Conservation (phyloP, 2,329 filamentous ascomycete genomes). For the Zymoseptoria brevis region DNA sequence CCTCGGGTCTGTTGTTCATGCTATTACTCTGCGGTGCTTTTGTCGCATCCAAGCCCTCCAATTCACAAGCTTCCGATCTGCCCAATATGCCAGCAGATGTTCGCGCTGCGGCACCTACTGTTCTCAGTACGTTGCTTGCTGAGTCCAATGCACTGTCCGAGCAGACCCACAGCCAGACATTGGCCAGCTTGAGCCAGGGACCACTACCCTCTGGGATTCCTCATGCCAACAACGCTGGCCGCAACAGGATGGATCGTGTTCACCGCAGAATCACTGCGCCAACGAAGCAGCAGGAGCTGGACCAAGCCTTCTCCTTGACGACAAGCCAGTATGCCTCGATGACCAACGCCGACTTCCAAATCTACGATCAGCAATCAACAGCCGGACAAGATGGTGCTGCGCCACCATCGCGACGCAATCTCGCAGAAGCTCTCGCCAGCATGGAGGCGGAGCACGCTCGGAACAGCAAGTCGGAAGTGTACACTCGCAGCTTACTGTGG, state of each 20-base stretch:
- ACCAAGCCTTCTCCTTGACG: conserved; percentile 80
- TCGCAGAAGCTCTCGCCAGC: conserved; percentile 70
- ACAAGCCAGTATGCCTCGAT: conserved; percentile 83
- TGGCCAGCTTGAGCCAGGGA: conserved; percentile 13
- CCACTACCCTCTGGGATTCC: conserved; percentile 18
- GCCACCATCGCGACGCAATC: conserved; percentile 53
- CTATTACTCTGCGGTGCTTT: conserved; percentile 94
- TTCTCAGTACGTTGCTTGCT: conserved; percentile 61
- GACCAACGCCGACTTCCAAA: conserved; percentile 56
- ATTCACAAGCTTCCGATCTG: conserved; percentile 60
- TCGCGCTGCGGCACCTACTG: conserved; percentile 65
- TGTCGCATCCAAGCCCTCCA: conserved; percentile 76
- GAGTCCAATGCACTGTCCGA: conserved; percentile 9
- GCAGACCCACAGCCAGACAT: conserved; percentile 3
- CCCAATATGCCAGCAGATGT: conserved; percentile 74
- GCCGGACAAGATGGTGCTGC: conserved; percentile 13
- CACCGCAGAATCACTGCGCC: conserved; percentile 47
- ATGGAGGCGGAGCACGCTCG: conserved; percentile 54
- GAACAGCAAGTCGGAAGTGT: conserved; percentile 65
- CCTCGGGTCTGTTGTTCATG: conserved; percentile 83
- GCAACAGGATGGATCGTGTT: conserved; percentile 30
- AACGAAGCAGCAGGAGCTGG: conserved; percentile 75
- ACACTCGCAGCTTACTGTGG: conserved; percentile 87
- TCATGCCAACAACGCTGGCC: conserved; percentile 4
- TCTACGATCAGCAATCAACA: conserved; percentile 44